These are phyloP conservation scores for Amanita rimosa DNA, from an alignment of 768 basidiomycete species.

Conservation along the genomic window DNA sequence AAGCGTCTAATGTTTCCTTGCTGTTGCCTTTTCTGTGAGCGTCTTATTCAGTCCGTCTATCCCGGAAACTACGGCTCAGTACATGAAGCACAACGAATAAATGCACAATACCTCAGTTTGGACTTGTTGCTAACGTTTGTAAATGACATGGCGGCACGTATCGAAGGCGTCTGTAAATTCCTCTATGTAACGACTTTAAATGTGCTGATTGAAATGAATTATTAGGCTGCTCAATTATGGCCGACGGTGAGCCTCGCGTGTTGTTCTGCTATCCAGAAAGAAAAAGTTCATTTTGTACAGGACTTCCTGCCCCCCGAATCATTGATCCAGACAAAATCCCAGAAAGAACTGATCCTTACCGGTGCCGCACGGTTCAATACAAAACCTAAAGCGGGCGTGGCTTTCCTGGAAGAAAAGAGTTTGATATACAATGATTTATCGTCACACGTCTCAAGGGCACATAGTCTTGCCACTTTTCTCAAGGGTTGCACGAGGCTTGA, in stretches of 20 bases:
- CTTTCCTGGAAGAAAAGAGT: conserved; percentile 89
- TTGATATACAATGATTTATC: conserved; percentile 67
- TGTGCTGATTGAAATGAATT: conserved; percentile 8
- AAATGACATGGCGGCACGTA: conserved; percentile 73
- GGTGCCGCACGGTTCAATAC: conserved; percentile 84
- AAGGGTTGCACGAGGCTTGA: conserved; percentile 79
- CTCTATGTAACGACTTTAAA: conserved; percentile 4
- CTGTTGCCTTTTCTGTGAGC: background rate
- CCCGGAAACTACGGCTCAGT: conserved; percentile 48
- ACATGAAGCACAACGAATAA: conserved; percentile 55
- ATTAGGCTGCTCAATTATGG: conserved; percentile 44
- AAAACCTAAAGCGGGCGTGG: conserved; percentile 84
- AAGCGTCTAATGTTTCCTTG: conserved; percentile 7
- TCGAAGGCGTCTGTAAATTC: conserved; percentile 26
- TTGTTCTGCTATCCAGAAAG: background rate
- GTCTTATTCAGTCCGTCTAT: conserved; percentile 58
- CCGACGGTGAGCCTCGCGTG: conserved; percentile 36
- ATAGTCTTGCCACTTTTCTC: conserved; percentile 76
- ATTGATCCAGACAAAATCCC: conserved; percentile 61
- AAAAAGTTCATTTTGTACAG: conserved; percentile 21
- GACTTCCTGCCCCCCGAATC: conserved; percentile 42
- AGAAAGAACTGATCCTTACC: conserved; percentile 75
- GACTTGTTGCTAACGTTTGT: conserved; percentile 83
- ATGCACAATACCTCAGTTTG: conserved; percentile 77
- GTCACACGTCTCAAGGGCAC: conserved; percentile 39